Percentiles rank a stretch among this genome's conserved stretches.
Conservation (phyloP, 1,139 yeast genomes). For the Debaryomyces sp. region DNA sequence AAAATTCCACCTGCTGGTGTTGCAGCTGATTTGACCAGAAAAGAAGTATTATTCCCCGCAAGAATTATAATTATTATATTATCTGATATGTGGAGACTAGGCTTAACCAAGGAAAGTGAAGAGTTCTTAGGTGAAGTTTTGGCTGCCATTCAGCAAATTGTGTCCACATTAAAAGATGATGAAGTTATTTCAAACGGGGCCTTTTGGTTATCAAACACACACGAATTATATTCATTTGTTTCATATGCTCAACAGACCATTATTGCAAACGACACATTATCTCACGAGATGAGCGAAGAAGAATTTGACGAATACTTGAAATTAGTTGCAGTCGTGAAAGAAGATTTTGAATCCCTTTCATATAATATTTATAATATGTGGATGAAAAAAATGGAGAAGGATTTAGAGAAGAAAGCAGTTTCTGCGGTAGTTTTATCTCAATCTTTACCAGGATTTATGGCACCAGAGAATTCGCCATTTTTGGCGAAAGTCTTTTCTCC, state of each 20-base stretch:
- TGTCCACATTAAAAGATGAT: constrained; percentile 72
- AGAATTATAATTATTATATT: constrained; percentile 89
- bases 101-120: constrained; percentile 90
- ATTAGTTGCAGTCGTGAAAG: constrained; percentile 88
- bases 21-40: constrained; percentile 79
- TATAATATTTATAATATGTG: constrained; percentile 95
- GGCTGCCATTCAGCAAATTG: constrained; percentile 83
- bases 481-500: constrained; percentile 81
- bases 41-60: constrained; percentile 96
- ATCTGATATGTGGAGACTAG: constrained; percentile 98
- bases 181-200: constrained; percentile 93
- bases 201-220: constrained; percentile 96
- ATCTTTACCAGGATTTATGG: constrained; percentile 93
- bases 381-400: constrained; percentile 95
- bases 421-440: constrained; percentile 94
- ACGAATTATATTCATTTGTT: constrained; percentile 92
- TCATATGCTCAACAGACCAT: constrained; percentile 92
- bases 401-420: constrained; percentile 86
- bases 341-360: constrained; percentile 90
- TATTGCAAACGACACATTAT: constrained; percentile 75
- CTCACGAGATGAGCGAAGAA: constrained; percentile 84
- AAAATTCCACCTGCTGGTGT: constrained; percentile 86
- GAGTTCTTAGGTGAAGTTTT: constrained; percentile 88
- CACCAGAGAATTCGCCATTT: constrained; percentile 85
- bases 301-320: constrained; percentile 91